Conservation (phyloP, 2,329 filamentous ascomycete species). For the Chrysoporthe cubensis region DNA sequence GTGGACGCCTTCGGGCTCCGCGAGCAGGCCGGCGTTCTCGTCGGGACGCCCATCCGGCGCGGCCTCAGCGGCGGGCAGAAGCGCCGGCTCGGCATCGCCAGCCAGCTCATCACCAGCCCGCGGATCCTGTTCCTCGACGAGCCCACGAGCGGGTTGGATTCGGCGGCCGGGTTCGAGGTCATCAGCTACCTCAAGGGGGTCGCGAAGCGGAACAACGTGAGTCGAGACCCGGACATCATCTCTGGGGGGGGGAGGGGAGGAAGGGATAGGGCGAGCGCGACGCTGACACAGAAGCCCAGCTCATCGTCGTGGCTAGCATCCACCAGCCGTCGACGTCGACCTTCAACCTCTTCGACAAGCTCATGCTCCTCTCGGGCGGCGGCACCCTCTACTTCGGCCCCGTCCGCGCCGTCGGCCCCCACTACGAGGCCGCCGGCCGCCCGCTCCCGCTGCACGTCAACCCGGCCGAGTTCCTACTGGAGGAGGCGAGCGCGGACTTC, state of each 20-base stretch:
- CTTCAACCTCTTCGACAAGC: slow-evolving; percentile 79
- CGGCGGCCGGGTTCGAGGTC: slow-evolving; percentile 75
- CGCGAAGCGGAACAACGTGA: slow-evolving; percentile 67
- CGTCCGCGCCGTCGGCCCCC: slow-evolving; percentile 58
- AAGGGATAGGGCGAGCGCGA: too few relatives aligned
- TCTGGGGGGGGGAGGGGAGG: too few relatives aligned
- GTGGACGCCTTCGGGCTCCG: slow-evolving; percentile 74
- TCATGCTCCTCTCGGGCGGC: slow-evolving; percentile 73
- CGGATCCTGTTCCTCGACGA: slow-evolving; percentile 84
- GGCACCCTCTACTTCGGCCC: slow-evolving; percentile 75
- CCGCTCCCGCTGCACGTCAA: slow-evolving; percentile 73
- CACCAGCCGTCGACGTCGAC: slow-evolving; percentile 84
- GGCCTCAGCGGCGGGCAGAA: slow-evolving; percentile 88
- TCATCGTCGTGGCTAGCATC: slow-evolving; percentile 81
- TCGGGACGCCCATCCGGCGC: slow-evolving; percentile 82
- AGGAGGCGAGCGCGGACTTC: slow-evolving; percentile 80
- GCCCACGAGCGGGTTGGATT: slow-evolving; percentile 83
- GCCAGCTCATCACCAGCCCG: slow-evolving; percentile 79
- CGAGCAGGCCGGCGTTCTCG: slow-evolving; percentile 69
- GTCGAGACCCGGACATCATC: too few relatives aligned
- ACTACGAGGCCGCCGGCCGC: slow-evolving; percentile 66
- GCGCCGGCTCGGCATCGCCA: slow-evolving; percentile 76
- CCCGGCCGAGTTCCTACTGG: slow-evolving; percentile 79
- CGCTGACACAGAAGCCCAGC: slow-evolving; percentile 44
- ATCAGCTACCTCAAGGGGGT: slow-evolving; percentile 72